Conservation (phyloP, 345 rosid genomes). For the Laguncularia racemosa region DNA sequence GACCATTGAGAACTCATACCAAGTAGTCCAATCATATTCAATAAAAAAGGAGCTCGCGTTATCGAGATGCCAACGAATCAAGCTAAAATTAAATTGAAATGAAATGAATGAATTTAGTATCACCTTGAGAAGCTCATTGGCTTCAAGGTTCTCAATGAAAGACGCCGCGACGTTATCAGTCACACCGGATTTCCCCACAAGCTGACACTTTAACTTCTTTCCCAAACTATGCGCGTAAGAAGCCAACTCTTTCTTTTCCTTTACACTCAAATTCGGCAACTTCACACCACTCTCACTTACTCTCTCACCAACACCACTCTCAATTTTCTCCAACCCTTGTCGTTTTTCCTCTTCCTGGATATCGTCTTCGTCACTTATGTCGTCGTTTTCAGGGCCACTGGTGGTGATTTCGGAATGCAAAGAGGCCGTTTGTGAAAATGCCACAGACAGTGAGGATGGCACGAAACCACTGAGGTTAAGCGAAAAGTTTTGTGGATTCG, state of each 20-base stretch:
- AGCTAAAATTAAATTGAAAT: not conserved
- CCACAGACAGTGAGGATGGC: slow-evolving; percentile 5
- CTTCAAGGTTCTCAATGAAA: slow-evolving; percentile 67
- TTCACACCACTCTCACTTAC: slow-evolving; percentile 13
- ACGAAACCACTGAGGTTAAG: not conserved
- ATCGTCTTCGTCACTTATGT: slow-evolving; percentile 1
- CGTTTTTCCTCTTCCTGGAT: slow-evolving; percentile 8
- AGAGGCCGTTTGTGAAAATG: slow-evolving; percentile 9
- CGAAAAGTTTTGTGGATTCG: not conserved
- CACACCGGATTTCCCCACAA: slow-evolving; percentile 81
- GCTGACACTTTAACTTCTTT: slow-evolving; percentile 64
- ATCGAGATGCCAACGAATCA: too few relatives aligned
- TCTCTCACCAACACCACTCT: slow-evolving; percentile 8
- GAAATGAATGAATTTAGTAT: not conserved
- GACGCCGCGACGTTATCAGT: slow-evolving; percentile 56
- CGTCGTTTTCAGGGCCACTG: slow-evolving; percentile 3
- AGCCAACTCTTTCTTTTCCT: slow-evolving; percentile 86
- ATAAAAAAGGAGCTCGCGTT: too few relatives aligned
- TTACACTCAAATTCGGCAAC: slow-evolving; percentile 38
- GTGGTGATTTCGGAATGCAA: not conserved
- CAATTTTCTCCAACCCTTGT: slow-evolving; percentile 11
- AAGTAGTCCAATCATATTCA: too few relatives aligned
- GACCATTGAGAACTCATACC: too few relatives aligned
- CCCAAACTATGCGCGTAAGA: slow-evolving; percentile 73
- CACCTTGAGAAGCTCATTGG: slow-evolving; percentile 83